Base-by-base conservation (phyloP, 1,284 basidiomycete genomes). In the Cerrena zonata region DNA sequence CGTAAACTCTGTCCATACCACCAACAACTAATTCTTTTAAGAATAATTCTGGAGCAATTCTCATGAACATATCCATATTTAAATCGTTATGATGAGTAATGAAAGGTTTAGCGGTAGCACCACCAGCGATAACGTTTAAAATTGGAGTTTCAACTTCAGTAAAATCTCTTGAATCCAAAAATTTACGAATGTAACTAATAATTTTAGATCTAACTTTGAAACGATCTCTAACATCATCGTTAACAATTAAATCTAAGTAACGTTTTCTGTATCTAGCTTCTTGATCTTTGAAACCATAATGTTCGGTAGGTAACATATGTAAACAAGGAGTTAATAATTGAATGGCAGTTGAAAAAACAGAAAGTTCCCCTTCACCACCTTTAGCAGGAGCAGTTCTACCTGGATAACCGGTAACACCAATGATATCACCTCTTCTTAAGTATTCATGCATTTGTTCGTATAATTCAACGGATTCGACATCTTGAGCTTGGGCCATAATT, bases 91-190 rank as follows among this genome's bases (percentile, higher is more conserved):
- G 95, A 69, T 98, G 94, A 0, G 95, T 99, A 67, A 99, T 68
- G 74, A 99, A 99, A 1, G 95, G 95, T 79, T 98, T 99, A 61
- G 95, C 95, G 3, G 94, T 98, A 25, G 95, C 95, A 53, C 95
- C 95, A 50, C 95, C 95, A 5, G 96, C 96, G 58, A 93, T 85
- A 78, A 97, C 85, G 68, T 89, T 94, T 75, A 92, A 99, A 80
- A 99, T 97, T 7, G 96, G 95, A 5, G 95, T 99, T 73, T 99
- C 95, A 54, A 99, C 94, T 74, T 99, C 96, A 70, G 99, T 83
- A 80, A 99, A 99, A 39, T 94, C 95, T 40, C 90, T 82, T 61
- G 79, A 75, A 69, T 98, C 94, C 54, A 99, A 74, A 81, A 85
- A 99, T 60, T 86, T 87, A 53, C 95, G 85, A 60, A 97, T 77